Evolutionary conservation across 2,329 filamentous ascomycete genomes (phyloP), one percentile per base, ranked within the genome.

Genomic region (Annulohypoxylon truncatum): DNA sequence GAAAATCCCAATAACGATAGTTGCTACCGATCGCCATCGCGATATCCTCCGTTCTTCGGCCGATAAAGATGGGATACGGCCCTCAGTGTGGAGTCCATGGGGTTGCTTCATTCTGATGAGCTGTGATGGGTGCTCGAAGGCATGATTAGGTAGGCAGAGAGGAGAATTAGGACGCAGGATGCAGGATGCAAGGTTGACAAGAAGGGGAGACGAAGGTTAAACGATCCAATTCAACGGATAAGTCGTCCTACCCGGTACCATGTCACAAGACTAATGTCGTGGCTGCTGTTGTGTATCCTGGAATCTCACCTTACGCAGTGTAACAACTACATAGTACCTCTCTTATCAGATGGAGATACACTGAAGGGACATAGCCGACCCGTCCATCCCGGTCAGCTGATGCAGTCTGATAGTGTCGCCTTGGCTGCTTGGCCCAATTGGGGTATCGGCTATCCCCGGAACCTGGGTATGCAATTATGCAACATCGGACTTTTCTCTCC

Each of bases 21-120:
- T n/a, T 9, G 38, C 29, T 18, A 9, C 47, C 10, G 40, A 51
- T 46, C 52, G 62, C 52, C 56, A 60, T 54, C 38, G 55, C 12
- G 65, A 53, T 50, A 44, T 48, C 9, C 44, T 47, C 22, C 9
- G 33, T 15, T n/a, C 6, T 20, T 12, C 24, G 4, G 13, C 6
- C 4, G 15, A 29, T 20, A 22, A 42, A 20, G 29, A 51, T 12
- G 42, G 22, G 5, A 7, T 13, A 35, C 47, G 46, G 12, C 35
- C 52, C 31, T 68, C 64, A 6, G 40, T 9, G 40, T 54, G 40
- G n/a, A 31, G 10, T 13, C 24, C 5, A n/a, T 44, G 26, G 51
- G 35, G 12, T 12, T 60, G 60, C 33, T 44, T 50, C 61, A 69
- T 69, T 51, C 38, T 61, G 47, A 31, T 54, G 15, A 28, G 44